Percentiles rank a stretch among this genome's conserved stretches.
phyloP scores from a whole-genome alignment of 495 filamentous ascomycete species.

The Tricharina praecox region DNA sequence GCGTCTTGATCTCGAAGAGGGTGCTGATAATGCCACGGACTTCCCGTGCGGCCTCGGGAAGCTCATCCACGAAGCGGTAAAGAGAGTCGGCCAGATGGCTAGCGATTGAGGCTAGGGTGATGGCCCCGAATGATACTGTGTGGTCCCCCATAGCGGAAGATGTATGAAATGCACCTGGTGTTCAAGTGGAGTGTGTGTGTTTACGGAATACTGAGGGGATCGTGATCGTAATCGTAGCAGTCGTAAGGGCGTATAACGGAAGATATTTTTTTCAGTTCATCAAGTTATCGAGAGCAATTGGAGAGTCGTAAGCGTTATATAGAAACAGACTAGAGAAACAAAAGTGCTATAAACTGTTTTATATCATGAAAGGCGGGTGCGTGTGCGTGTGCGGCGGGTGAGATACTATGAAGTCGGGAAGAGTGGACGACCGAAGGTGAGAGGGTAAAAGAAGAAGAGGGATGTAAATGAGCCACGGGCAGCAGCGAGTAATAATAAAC shows the following conservation, averaged over 20 bases:
- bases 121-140: constrained; percentile 15
- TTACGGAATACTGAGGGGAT: no score
- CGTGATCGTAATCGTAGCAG: not conserved
- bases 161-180: not conserved
- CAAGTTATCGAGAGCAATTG: not conserved
- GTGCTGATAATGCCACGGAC: constrained; percentile 15
- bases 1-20: constrained; percentile 21
- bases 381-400: not conserved
- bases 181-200: constrained; percentile 3
- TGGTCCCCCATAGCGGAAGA: constrained; percentile 20
- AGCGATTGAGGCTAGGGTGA: constrained; percentile 14
- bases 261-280: constrained; percentile 5
- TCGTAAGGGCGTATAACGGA: constrained; percentile 1
- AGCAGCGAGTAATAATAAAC: not conserved
- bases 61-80: constrained; percentile 16
- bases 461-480: not conserved
- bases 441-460: constrained; percentile 6
- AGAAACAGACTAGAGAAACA: not conserved
- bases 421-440: not conserved
- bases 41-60: constrained; percentile 23
- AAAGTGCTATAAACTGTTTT: not conserved
- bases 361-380: not conserved
- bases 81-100: constrained; percentile 19
- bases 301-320: no score
- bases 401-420: not conserved